Conservation (phyloP, 257 asterid genomes). For the Nicotiana obtusifolia region DNA sequence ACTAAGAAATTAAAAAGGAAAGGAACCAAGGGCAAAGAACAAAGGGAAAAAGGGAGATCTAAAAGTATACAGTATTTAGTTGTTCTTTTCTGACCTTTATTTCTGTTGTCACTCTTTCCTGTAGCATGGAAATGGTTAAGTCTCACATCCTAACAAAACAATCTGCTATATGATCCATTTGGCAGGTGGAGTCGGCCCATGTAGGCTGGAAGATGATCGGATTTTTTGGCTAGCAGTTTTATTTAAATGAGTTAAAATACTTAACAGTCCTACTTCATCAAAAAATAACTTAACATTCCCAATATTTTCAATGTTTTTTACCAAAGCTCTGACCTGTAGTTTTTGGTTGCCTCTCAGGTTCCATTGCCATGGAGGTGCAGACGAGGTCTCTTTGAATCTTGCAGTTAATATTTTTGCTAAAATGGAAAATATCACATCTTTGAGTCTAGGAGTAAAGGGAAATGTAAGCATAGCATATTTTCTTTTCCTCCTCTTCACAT, state of each 20-base stretch:
- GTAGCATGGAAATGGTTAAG: neutral
- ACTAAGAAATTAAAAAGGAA: no score
- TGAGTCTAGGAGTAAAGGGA: conserved; percentile 29
- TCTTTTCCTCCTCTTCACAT: neutral
- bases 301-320: neutral
- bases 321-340: conserved; percentile 15
- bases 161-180: neutral
- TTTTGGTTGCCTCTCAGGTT: conserved; percentile 46
- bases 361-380: conserved; percentile 49
- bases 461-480: conserved; percentile 22
- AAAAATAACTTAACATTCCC: neutral
- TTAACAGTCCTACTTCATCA: neutral
- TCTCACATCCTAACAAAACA: neutral
- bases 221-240: neutral
- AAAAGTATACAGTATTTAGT: neutral
- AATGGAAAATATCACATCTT: conserved; percentile 36
- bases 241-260: neutral
- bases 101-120: neutral
- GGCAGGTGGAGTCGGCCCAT: neutral
- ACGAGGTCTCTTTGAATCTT: conserved; percentile 57
- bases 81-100: neutral
- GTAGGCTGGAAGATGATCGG: neutral
- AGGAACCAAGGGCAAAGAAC: neutral
- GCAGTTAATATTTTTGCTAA: conserved; percentile 56
- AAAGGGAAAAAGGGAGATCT: neutral